These are phyloP conservation scores for Globisporangium canariense DNA, from an alignment of 352 stramenopile species.

Conservation along the genomic window DNA sequence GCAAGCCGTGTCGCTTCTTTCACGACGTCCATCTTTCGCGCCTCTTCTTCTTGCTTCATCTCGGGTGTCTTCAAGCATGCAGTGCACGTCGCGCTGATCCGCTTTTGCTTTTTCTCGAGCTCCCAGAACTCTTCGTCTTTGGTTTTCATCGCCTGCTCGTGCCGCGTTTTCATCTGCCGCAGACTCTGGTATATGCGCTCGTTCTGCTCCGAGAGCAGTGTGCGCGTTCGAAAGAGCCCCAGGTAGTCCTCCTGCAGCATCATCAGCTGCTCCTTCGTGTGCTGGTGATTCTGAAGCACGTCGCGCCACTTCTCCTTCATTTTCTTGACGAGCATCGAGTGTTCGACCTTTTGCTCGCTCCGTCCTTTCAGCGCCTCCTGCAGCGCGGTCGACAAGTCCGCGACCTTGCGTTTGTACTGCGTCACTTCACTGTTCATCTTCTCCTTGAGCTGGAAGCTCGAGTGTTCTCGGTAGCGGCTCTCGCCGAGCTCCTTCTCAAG, in stretches of 20 bases:
- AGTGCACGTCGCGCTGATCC: constrained; percentile 37
- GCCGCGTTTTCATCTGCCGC: constrained; percentile 37
- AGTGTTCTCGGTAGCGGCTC: constrained; percentile 53
- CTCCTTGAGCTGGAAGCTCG: constrained; percentile 67
- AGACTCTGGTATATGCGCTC: constrained; percentile 42
- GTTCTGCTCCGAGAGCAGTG: constrained; percentile 39
- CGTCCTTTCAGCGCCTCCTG: constrained; percentile 41
- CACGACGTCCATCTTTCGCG: constrained; percentile 34
- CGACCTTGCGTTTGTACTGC: constrained; percentile 55
- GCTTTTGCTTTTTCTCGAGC: constrained; percentile 60
- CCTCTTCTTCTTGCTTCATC: constrained; percentile 37
- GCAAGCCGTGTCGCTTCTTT: constrained; percentile 48
- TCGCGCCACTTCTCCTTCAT: constrained; percentile 76
- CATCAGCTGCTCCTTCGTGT: constrained; percentile 50
- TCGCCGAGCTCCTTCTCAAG: constrained; percentile 72
- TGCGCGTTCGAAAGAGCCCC: constrained; percentile 49
- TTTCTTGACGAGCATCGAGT: constrained; percentile 36
- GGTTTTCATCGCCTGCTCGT: constrained; percentile 41
- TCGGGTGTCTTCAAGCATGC: constrained; percentile 56
- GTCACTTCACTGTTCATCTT: constrained; percentile 53
- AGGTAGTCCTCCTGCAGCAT: constrained; percentile 77
- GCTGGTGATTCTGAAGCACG: constrained; percentile 34
- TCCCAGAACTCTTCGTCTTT: constrained; percentile 62
- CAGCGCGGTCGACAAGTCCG: constrained; percentile 45
- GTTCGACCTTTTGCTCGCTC: constrained; percentile 48